Evolutionary conservation across 2,329 filamentous ascomycete species (phyloP).

Genomic region (Aspergillus pseudoterreus): DNA sequence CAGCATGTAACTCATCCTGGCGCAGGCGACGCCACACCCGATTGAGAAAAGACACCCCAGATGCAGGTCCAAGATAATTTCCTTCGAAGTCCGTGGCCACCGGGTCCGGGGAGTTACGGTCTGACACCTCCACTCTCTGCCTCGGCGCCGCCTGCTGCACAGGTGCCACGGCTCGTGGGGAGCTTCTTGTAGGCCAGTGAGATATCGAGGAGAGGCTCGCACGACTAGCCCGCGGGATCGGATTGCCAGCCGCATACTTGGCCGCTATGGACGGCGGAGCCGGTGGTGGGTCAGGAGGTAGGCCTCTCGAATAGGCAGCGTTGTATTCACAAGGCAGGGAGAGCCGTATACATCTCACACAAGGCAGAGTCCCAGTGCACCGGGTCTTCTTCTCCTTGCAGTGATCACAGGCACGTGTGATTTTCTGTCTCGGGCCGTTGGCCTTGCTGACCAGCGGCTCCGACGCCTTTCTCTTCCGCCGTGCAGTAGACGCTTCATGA

Average conservation of each 20-base stretch:
- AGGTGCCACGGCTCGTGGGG: background rate
- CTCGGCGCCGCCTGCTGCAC: slow-evolving; percentile 3
- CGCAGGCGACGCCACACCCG: slow-evolving; percentile 65
- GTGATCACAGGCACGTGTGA: slow-evolving; percentile 37
- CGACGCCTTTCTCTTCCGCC: slow-evolving; percentile 30
- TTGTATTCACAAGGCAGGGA: slow-evolving; percentile 33
- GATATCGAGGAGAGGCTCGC: slow-evolving; percentile 2
- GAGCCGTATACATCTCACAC: slow-evolving; percentile 30
- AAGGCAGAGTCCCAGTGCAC: slow-evolving; percentile 36
- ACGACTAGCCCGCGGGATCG: background rate
- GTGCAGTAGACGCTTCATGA: background rate
- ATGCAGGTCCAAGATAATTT: slow-evolving; percentile 54
- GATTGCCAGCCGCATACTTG: slow-evolving; percentile 8
- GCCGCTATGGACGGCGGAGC: slow-evolving; percentile 14
- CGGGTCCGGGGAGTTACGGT: slow-evolving; percentile 43
- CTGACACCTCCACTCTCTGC: slow-evolving; percentile 15
- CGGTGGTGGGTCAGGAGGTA: slow-evolving; percentile 32
- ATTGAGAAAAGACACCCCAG: slow-evolving; percentile 56
- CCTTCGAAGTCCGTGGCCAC: slow-evolving; percentile 51
- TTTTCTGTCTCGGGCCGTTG: slow-evolving; percentile 29
- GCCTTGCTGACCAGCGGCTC: slow-evolving; percentile 17
- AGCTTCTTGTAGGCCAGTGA: slow-evolving; percentile 6
- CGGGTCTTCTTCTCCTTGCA: slow-evolving; percentile 38
- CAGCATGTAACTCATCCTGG: slow-evolving; percentile 46
- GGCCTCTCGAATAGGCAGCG: slow-evolving; percentile 34